Conservation (phyloP, 1,284 basidiomycete genomes). For the Tausonia pullulans region DNA sequence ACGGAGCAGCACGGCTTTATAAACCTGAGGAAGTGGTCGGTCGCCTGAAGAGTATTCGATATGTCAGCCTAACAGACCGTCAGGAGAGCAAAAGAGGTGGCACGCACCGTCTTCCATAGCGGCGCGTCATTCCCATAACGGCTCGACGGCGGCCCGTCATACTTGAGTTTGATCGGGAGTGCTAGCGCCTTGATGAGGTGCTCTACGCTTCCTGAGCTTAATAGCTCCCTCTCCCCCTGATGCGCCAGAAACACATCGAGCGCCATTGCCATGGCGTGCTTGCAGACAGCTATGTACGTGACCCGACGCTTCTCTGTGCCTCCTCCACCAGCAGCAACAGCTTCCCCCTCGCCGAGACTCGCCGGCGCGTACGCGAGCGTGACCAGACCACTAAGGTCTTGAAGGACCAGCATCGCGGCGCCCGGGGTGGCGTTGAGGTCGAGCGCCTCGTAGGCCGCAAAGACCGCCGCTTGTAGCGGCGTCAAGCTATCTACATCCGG, state of each 20-base stretch:
- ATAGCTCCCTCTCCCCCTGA: slow-evolving; percentile 54
- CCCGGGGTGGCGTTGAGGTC: slow-evolving; percentile 48
- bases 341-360: neutral
- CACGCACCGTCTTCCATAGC: slow-evolving; percentile 79
- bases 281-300: slow-evolving; percentile 76
- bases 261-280: slow-evolving; percentile 73
- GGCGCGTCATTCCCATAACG: slow-evolving; percentile 75
- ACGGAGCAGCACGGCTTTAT: slow-evolving; percentile 9
- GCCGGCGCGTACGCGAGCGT: slow-evolving; percentile 59
- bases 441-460: slow-evolving; percentile 56
- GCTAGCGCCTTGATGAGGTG: slow-evolving; percentile 31
- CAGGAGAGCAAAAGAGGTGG: neutral
- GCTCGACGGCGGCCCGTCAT: slow-evolving; percentile 78
- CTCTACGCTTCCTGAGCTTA: slow-evolving; percentile 71
- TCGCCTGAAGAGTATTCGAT: slow-evolving; percentile 5
- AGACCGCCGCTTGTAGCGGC: slow-evolving; percentile 65
- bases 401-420: slow-evolving; percentile 59
- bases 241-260: slow-evolving; percentile 51
- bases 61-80: neutral
- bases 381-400: slow-evolving; percentile 71
- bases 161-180: slow-evolving; percentile 44
- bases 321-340: slow-evolving; percentile 18
- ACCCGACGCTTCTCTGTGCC: slow-evolving; percentile 43
- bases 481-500: slow-evolving; percentile 74
- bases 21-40: slow-evolving; percentile 27